Conservation (phyloP, 2,329 filamentous ascomycete species). For the Allantophomopsis lycopodina region DNA sequence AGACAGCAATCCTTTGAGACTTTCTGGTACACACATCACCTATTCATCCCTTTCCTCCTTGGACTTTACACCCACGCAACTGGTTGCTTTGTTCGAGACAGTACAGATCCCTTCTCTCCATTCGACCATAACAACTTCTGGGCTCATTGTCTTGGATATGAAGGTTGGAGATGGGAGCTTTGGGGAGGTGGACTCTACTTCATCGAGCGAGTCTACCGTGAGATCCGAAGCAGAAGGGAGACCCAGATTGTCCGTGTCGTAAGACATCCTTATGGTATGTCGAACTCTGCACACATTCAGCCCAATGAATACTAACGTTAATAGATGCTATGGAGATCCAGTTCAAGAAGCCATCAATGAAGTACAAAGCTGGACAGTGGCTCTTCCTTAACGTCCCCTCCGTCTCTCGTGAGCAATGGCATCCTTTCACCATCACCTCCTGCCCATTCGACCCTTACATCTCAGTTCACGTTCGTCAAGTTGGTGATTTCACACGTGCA, state of each 20-base stretch:
- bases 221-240: constrained; percentile 68
- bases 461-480: constrained; percentile 87
- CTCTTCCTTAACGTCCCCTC: constrained; percentile 89
- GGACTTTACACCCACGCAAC: constrained; percentile 92
- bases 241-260: constrained; percentile 91
- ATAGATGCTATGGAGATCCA: constrained; percentile 91
- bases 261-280: constrained; percentile 80
- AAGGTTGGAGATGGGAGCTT: constrained; percentile 96
- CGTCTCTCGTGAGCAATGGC: constrained; percentile 86
- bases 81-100: constrained; percentile 91
- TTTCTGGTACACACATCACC: constrained; percentile 98
- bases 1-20: constrained; percentile 96
- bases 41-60: constrained; percentile 93
- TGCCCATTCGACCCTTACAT: constrained; percentile 94
- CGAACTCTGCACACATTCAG: background rate
- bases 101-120: constrained; percentile 56
- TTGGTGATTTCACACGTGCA: constrained; percentile 89
- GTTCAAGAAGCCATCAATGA: constrained; percentile 91
- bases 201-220: constrained; percentile 77
- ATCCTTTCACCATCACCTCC: constrained; percentile 97
- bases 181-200: constrained; percentile 78
- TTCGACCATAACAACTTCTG: constrained; percentile 76
- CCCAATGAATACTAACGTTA: background rate
- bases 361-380: constrained; percentile 97
- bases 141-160: constrained; percentile 86